These are phyloP conservation scores for Eutrema salsugineum DNA, from an alignment of 441 rosid species.

Conservation along the genomic window DNA sequence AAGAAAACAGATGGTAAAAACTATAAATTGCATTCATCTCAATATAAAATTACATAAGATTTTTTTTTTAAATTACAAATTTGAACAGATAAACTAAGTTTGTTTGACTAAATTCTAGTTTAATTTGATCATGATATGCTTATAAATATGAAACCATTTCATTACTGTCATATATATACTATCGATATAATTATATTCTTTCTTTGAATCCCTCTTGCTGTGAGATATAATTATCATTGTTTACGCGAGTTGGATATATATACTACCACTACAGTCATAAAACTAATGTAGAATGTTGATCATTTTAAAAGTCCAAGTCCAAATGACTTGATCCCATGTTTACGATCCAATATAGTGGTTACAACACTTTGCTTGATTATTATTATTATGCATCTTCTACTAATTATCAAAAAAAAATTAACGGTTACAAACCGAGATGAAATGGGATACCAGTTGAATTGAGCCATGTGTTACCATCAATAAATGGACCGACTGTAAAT, in stretches of 20 bases:
- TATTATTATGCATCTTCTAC: too few relatives aligned
- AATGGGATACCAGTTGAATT: constrained; percentile 36
- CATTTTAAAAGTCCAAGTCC: not conserved
- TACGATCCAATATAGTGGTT: not conserved
- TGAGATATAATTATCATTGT: not conserved
- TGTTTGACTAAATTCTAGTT: not conserved
- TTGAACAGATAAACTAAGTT: not conserved
- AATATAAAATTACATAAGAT: not conserved
- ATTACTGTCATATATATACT: too few relatives aligned
- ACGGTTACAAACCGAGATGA: not conserved
- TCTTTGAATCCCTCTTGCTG: too few relatives aligned
- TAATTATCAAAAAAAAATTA: not conserved
- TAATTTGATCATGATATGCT: not conserved
- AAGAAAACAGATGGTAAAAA: constrained; percentile 22
- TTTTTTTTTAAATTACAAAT: too few relatives aligned
- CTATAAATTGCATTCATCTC: not conserved
- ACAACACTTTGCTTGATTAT: not conserved
- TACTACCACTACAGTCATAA: not conserved
- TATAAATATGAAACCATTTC: not conserved
- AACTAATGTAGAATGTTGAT: not conserved
- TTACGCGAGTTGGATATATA: not conserved
- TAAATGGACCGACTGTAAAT: constrained; percentile 42
- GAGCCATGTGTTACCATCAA: constrained; percentile 45
- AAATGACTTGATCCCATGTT: not conserved
- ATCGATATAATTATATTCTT: too few relatives aligned